A percentile compares a stretch with the other conserved stretches of the same genome.
phyloP scores from a whole-genome alignment of 202 grass and related monocot genomes.

The Schoenoplectus triqueter region DNA sequence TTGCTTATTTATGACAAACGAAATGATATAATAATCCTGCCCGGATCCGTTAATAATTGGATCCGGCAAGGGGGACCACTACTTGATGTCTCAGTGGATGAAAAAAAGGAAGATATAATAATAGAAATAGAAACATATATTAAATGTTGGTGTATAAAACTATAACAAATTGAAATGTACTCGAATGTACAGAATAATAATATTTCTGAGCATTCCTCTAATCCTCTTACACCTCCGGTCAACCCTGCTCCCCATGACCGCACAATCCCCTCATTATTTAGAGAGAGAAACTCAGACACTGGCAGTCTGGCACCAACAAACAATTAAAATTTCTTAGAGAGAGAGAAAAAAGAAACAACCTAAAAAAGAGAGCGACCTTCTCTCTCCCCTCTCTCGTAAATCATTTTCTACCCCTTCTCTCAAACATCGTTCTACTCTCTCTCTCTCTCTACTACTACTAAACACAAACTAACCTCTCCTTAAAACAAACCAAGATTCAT shows the following conservation, averaged over 20 bases:
- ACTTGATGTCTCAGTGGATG: slow-evolving; percentile 9
- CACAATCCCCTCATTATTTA: slow-evolving; percentile 41
- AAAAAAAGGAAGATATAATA: not conserved
- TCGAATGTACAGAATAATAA: slow-evolving; percentile 42
- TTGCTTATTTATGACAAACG: no score
- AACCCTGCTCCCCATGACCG: slow-evolving; percentile 42
- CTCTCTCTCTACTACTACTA: slow-evolving; percentile 27
- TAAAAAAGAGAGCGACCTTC: not conserved
- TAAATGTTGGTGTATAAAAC: not conserved
- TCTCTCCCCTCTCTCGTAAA: not conserved
- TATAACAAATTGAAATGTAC: slow-evolving; percentile 35
- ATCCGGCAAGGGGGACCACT: slow-evolving; percentile 26
- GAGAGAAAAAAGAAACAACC: not conserved
- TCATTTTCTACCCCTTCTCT: slow-evolving; percentile 32
- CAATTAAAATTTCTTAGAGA: slow-evolving; percentile 33
- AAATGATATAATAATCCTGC: not conserved
- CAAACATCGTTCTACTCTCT: slow-evolving; percentile 20
- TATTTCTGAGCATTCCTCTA: slow-evolving; percentile 41
- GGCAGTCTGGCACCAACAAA: slow-evolving; percentile 6
- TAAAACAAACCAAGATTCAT: slow-evolving; percentile 39
- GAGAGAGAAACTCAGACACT: slow-evolving; percentile 33
- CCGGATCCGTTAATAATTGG: not conserved
- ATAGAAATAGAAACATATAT: not conserved
- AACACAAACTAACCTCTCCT: slow-evolving; percentile 40
- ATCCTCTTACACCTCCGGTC: slow-evolving; percentile 29